Evolutionary conservation across 2,329 filamentous ascomycete genomes (phyloP), one percentile per base, ranked within the genome.

Genomic region (Pezicula neosporulosa): DNA sequence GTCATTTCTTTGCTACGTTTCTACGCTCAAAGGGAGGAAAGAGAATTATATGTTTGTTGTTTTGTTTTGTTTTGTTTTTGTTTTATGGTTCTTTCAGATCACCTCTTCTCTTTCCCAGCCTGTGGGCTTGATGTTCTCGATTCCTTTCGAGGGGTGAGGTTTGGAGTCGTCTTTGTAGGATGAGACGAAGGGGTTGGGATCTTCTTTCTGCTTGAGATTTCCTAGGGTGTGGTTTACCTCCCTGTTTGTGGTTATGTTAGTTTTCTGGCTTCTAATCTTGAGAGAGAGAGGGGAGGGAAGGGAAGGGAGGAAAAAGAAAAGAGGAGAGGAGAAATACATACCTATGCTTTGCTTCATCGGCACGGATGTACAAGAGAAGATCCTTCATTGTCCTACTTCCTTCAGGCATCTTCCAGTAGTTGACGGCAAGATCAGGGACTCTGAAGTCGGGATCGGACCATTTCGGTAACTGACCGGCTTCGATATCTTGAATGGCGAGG

Each of bases 211-310:
- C 60, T 96, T 77, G 52, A 99, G 76, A 66, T 97, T 97, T 47
- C 88, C 85, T 39, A 99, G 72, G 0, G 94, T 97, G 68, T 99
- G 94, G 72, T 99, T 97, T 61, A 97, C 93, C 65, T 96, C 94
- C 33, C 94, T 81, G n/a, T 16, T 27, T 8, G 13, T 28, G 18
- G 12, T 6, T 21, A 24, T 15, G 27, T 10, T 44, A 44, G 13
- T 15, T 44, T 44, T 24, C 19, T 44, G 21, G 21, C 19, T 44
- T 44, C 27, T n/a, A 8, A 16, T 21, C 18, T 44, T n/a, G 42
- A n/a, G 7, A 13, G n/a, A 19, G 6, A 13, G 18, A 21, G 24
- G 3, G 13, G n/a, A 13, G 16, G 21, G 21, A 2, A 18, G 4
- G 21, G 21, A 41, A n/a, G 18, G 38, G 10, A 10, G 38, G n/a